Evolutionary conservation across 257 asterid genomes (phyloP), one percentile per base, ranked within the genome.

Genomic region (Nicotiana obtusifolia): DNA sequence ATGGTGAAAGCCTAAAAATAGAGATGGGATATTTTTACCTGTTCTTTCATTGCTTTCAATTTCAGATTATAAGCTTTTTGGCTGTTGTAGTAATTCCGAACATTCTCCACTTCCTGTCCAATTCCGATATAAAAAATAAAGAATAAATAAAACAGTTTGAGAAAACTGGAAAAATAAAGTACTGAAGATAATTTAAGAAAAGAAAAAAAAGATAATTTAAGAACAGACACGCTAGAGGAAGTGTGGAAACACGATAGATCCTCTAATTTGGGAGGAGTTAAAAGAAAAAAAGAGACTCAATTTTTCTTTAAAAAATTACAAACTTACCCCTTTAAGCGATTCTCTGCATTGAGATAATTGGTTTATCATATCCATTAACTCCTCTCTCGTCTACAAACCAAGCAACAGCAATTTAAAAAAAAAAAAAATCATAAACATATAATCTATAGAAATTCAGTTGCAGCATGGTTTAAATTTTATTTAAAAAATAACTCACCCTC

Each of bases 301-400:
- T 52, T 57, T 52, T 57, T 61, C 47, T 33, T 0, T 5, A 14
- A 10, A 22, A 82, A 85, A 77, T 35, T 80, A 65, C 80, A 24
- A 82, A 82, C 87, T 71, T 14, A 90, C 98, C 93, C 84, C 76
- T 83, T 19, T 78, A 0, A 91, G 89, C 77, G 71, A 64, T 79
- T 91, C 87, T 73, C 88, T 85, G 59, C 84, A 62, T 56, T 86
- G 81, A 33, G 85, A 87, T 59, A 92, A 87, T 41, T 82, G 90
- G 19, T 88, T 80, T 20, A 91, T 64, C 64, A 22, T 76, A 69
- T 80, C 85, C 80, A 64, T 6, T 37, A 73, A 86, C 44, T 89
- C 86, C 77, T 87, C 88, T 65, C 41, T 89, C 10, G 84, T 66
- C 98, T 92, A 91, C 83, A 84, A 53, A 64, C 66, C 24, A 52